Evolutionary conservation across 31 red algal genomes (phyloP).

Genomic region (Pterothamnion heteromorphum): DNA sequence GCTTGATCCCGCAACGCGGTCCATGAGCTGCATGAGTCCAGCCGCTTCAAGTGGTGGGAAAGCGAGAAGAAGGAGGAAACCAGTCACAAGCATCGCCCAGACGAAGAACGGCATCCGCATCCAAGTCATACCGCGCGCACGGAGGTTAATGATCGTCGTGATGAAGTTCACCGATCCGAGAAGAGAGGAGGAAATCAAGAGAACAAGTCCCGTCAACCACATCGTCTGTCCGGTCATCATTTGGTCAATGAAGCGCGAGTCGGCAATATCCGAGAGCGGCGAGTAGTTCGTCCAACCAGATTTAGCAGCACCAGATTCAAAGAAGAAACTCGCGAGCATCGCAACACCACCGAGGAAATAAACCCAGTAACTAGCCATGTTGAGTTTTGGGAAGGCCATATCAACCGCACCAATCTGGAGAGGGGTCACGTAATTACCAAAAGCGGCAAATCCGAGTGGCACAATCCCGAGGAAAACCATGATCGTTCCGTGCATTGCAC

Average conservation of each 20-base stretch:
- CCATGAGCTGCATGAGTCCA: background rate
- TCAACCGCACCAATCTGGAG: background rate
- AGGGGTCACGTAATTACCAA: background rate
- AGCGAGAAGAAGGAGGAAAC: conserved; percentile 21
- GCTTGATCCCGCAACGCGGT: background rate
- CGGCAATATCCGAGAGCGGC: background rate
- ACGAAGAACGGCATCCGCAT: conserved; percentile 32
- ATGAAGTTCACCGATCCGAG: conserved; percentile 40
- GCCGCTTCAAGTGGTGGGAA: background rate
- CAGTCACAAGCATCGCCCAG: conserved; percentile 17
- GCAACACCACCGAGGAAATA: background rate
- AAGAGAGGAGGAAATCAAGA: conserved; percentile 1
- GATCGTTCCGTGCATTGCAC: conserved; percentile 37
- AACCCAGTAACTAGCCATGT: background rate
- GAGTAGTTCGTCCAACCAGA: conserved; percentile 15
- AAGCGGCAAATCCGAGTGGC: background rate
- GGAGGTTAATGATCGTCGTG: conserved; percentile 21
- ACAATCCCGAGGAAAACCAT: conserved; percentile 40
- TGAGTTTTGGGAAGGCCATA: background rate
- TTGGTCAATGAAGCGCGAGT: background rate
- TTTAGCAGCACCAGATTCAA: background rate
- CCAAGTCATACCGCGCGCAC: background rate
- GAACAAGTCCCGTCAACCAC: background rate
- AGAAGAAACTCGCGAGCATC: background rate
- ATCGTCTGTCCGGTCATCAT: no score